Base-by-base conservation (phyloP, 495 filamentous ascomycete genomes). In the Penicillium waksmanii region DNA sequence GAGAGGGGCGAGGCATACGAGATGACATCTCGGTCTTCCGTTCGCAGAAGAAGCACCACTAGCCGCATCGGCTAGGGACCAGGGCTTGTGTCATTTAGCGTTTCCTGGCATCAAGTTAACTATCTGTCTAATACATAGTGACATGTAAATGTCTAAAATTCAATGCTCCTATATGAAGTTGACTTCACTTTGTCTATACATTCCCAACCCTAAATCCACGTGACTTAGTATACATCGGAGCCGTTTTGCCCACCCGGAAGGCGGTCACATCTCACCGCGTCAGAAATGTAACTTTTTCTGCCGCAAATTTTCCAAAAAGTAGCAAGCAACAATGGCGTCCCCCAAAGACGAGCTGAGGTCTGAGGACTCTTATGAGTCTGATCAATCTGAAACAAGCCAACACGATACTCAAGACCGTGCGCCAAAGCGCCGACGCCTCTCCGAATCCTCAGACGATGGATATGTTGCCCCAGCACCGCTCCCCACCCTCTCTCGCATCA, bases 401-500 rank as follows among this genome's bases (percentile, higher is more conserved):
- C 15, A 53, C 21, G 64, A 72, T 23, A 31, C 63, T 49, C 66
- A 77, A 51, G 67, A 65, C 40, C 72, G 72, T 53, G 64, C 75
- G 3, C 64, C 75, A 43, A 80, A 80, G 60, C 66, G 78, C 23
- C 71, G 78, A 58, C 76, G 78, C 53, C 68, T 78, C 54, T 80
- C 78, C 23, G 67, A 72, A 50, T 77, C 76, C 7, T 76, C 74
- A 9, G 59, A 67, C 59, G 78, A 78, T 56, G 73, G 68, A 6
- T 73, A 73, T 53, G 67, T 68, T 54, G 70, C 75, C 21, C 73
- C 74, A 42, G 68, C 73, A 54, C 77, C 76, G 51, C 70, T 80
- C 56, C 73, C 76, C 57, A 68, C 73, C 8, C 62, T 78, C 56
- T 78, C 78, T 27, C 75, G 78, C 55, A 79, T 80, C 44, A 80